Evolutionary conservation across 306 rosid species (phyloP), one percentile per base, ranked within the genome.

Genomic region (Heteromeles arbutifolia): DNA sequence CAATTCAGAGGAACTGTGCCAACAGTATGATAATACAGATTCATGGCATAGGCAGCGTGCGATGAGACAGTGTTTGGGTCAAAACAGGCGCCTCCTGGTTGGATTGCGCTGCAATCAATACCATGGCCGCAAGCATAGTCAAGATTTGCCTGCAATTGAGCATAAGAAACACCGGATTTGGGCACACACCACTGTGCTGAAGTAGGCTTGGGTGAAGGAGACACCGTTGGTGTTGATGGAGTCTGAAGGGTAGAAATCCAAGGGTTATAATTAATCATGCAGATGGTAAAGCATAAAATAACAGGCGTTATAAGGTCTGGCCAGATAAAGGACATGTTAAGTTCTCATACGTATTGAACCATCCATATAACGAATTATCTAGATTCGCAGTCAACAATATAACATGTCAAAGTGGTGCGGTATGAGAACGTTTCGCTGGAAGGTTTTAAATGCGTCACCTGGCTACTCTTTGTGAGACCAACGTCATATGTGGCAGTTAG

Each of bases 1-100:
- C 99, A 95, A 80, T 92, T 89, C 88, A 88, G 82, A n/a, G 86
- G 89, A 66, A 82, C 76, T 72, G 74, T 89, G 18, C 82, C 88
- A 72, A 72, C 52, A 4, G 79, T 80, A 34, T 95, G 99, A 79
- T 84, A 95, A 75, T 95, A 95, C 53, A 89, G 88, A 84, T 95
- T 95, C 97, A 95, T 95, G 79, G 96, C 97, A 82, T 77, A 95
- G 69, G 99, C 83, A 64, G 97, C 88, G 74, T 91, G 98, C 12
- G 93, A 91, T n/a, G 78, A 73, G 1, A 85, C 43, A 8, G 89
- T 91, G 82, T 89, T 84, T 13, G 97, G 97, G n/a, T 88, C 93
- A 41, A 80, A 93, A 82, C 98, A 93, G 80, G 88, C 90, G 0
- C 97, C 98, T 61, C 97, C 96, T 0, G 89, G 77, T 82, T 88